These are phyloP conservation scores for Orbilia brochopaga DNA, from an alignment of 2,329 filamentous ascomycete species.

Conservation along the genomic window DNA sequence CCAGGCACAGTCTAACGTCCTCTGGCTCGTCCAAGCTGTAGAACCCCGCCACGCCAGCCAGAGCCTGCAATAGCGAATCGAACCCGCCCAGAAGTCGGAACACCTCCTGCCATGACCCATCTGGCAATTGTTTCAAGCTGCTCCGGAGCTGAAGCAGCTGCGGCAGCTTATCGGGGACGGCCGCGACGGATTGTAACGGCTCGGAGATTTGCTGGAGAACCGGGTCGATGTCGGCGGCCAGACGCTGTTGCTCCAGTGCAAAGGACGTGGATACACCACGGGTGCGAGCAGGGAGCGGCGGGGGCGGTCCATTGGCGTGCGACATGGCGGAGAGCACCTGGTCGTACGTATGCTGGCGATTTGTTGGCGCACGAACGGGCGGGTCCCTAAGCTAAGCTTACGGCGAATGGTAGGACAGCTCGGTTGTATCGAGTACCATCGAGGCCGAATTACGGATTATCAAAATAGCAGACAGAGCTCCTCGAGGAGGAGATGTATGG, in stretches of 20 bases:
- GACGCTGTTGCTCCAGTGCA: constrained; percentile 54
- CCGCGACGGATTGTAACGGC: constrained; percentile 55
- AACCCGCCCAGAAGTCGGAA: constrained; percentile 84
- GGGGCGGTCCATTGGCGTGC: constrained; percentile 38
- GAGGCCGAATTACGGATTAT: constrained; percentile 18
- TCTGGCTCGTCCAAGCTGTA: constrained; percentile 65
- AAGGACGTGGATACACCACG: constrained; percentile 52
- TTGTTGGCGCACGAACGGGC: constrained; percentile 16
- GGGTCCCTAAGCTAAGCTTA: constrained; percentile 26
- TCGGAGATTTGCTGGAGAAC: constrained; percentile 58
- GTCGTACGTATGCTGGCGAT: constrained; percentile 13
- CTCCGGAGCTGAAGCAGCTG: constrained; percentile 68
- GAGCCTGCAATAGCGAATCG: constrained; percentile 71
- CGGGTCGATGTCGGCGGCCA: constrained; percentile 58
- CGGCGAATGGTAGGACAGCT: constrained; percentile 11
- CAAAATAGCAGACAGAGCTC: constrained; percentile 31
- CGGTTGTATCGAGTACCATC: constrained; percentile 39
- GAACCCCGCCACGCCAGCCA: constrained; percentile 74
- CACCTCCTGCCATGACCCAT: constrained; percentile 70
- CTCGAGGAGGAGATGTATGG: background rate
- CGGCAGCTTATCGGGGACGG: constrained; percentile 57
- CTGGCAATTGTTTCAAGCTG: constrained; percentile 66
- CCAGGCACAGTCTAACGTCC: constrained; percentile 69
- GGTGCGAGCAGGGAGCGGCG: constrained; percentile 19
- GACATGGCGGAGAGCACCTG: constrained; percentile 34